Base-by-base conservation (phyloP, 2,329 filamentous ascomycete species). In the Trichoderma cornu-damae region DNA sequence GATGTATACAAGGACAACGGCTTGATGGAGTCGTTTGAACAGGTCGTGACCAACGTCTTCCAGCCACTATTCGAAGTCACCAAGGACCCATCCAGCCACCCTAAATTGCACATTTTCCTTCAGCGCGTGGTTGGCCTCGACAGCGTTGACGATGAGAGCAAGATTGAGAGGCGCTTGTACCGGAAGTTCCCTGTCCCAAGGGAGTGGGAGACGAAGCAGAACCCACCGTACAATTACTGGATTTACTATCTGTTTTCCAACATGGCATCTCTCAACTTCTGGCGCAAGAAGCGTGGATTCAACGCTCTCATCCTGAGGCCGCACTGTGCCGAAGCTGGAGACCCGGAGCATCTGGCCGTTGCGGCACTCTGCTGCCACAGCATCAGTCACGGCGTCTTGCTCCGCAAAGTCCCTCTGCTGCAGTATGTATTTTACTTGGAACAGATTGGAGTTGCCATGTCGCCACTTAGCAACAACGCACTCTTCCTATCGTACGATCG, bases 401-500 rank as follows among this genome's bases (percentile, higher is more conserved):
- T 99, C 35, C 87, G 94, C 61, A 99, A 99, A 70, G 92, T 97
- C 2, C 94, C 94, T 2, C 76, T 99, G 60, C 75, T 99, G 57
- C 94, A 99, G 72, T 99, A 99, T 72, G 85, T 97, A 49, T 99
- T 96, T 75, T 99, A 99, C 67, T 83, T 99, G n/a, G 93, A 99
- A 68, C 93, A 97, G 70, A 97, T 99, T 61, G 94, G 94, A 59
- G 94, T 99, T 61, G 94, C 94, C 61, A 99, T 99, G 94, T 97
- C 93, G n/a, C 94, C 94, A 2, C 80, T 99, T 46, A 96, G 91
- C 72, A 99, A 99, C 77, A 99, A 99, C 66, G 94, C 94, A 0
- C 75, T 99, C 28, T 99, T 99, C 75, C 76, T 99, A 51, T 91
- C 94, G 1, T 97, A 99, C 68, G 94, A 99, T 72, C 86, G 95